phyloP scores from a whole-genome alignment of 139 green algal species.

The Micractinium conductrix region DNA sequence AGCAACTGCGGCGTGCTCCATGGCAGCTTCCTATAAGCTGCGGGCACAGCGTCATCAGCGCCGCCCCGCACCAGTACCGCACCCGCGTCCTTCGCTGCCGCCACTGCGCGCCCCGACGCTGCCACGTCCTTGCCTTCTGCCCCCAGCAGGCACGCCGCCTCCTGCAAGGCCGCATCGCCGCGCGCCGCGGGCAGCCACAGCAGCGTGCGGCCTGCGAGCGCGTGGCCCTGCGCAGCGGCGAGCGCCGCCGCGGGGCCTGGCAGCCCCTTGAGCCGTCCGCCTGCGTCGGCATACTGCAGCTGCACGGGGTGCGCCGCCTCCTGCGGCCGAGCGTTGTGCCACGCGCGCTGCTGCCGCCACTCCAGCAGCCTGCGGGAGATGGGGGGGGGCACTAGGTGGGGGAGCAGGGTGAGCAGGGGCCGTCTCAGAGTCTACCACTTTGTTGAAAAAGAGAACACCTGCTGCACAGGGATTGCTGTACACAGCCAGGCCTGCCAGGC shows the following conservation, averaged over 20 bases:
- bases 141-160: neutral
- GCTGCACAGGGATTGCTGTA: no score
- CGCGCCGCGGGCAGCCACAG: slow-evolving; percentile 17
- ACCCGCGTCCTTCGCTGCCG: neutral
- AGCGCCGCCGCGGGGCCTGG: neutral
- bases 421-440: neutral
- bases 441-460: no score
- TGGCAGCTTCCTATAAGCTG: slow-evolving; percentile 4
- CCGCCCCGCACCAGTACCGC: slow-evolving; percentile 28
- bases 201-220: slow-evolving; percentile 17
- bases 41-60: neutral
- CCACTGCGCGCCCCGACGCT: neutral
- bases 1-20: slow-evolving; percentile 25
- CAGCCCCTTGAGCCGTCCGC: neutral
- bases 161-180: slow-evolving; percentile 2
- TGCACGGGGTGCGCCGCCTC: neutral
- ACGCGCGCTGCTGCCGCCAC: slow-evolving; percentile 16
- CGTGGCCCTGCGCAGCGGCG: neutral
- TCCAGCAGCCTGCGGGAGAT: slow-evolving; percentile 13
- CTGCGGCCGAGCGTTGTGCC: slow-evolving; percentile 15
- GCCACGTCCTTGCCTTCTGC: neutral
- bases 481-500: no score
- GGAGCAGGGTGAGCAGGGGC: neutral
- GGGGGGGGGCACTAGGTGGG: neutral
- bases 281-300: slow-evolving; percentile 11